Evolutionary conservation across 169 alveolate species (phyloP), one percentile per base, ranked within the genome.

Genomic region (Amoebophrya sp.): DNA sequence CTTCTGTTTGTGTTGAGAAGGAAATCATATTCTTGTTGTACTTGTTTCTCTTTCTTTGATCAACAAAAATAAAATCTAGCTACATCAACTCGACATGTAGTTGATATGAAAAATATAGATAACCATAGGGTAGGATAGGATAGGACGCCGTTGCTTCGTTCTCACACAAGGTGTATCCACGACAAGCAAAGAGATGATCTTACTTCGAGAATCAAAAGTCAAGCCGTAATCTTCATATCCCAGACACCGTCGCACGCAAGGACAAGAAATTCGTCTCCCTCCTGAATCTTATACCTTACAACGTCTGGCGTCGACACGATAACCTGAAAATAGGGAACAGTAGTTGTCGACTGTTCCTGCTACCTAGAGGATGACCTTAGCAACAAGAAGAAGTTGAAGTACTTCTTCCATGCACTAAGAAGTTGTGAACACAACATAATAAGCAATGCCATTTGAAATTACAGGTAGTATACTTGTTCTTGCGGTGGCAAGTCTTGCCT

Each of bases 231-330:
- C 83, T 24, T 78, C 89, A 55, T 41, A 94, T 97, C 99, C 98
- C 98, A 97, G n/a, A 97, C 96, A 12, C 99, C 99, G 94, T 97
- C 99, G 93, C 98, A 97, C 36, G 98, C 99, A 90, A 97, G 94
- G 54, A 97, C 94, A 47, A 97, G 93, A 94, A 97, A 97, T 76
- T 96, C 97, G 89, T 95, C 96, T 39, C 95, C 95, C n/a, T 90
- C 92, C 0, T 94, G 90, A 34, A 96, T 78, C 39, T 94, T 91
- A 53, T 93, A 95, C n/a, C 92, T 94, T 41, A 95, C 91, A 18
- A 97, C 94, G 91, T 97, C 98, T 36, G 99, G 99, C 90, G 90
- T 90, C 65, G 98, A 97, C 26, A 96, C 95, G 47, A 97, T 97
- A 93, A 96, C 94, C 93, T 97, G 97, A 89, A n/a, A n/a, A n/a